These are phyloP conservation scores for Podosphaera xanthii DNA, from an alignment of 2,329 filamentous ascomycete genomes.

Conservation along the genomic window DNA sequence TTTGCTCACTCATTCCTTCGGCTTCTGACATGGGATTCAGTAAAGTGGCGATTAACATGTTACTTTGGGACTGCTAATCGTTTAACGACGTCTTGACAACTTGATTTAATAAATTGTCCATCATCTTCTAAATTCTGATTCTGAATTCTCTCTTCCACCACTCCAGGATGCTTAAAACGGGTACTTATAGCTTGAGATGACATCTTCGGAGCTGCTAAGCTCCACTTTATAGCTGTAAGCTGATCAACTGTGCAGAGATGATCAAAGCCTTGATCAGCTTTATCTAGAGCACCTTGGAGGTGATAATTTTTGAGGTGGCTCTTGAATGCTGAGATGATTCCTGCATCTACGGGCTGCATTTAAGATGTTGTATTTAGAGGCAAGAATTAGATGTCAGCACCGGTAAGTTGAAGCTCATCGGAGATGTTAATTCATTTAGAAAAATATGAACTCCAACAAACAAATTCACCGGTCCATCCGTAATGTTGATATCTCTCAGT, in stretches of 20 bases:
- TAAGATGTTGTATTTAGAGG: background rate
- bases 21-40: background rate
- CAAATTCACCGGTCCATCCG: too few relatives aligned
- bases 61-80: background rate
- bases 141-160: too few relatives aligned
- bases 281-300: too few relatives aligned
- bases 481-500: background rate
- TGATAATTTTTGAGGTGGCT: too few relatives aligned
- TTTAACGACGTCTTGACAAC: background rate
- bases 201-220: too few relatives aligned
- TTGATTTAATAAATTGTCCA: slow-evolving; percentile 18
- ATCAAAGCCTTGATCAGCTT: too few relatives aligned
- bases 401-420: background rate
- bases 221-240: background rate
- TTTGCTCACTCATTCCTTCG: background rate
- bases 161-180: too few relatives aligned
- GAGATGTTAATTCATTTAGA: background rate
- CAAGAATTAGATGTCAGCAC: background rate
- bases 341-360: background rate
- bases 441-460: too few relatives aligned
- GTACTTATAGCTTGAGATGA: too few relatives aligned
- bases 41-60: background rate
- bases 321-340: background rate
- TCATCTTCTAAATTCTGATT: slow-evolving; percentile 20
- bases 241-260: too few relatives aligned